Evolutionary conservation across 495 filamentous ascomycete genomes (phyloP).

Genomic region (Sabuloglossum arenarium): DNA sequence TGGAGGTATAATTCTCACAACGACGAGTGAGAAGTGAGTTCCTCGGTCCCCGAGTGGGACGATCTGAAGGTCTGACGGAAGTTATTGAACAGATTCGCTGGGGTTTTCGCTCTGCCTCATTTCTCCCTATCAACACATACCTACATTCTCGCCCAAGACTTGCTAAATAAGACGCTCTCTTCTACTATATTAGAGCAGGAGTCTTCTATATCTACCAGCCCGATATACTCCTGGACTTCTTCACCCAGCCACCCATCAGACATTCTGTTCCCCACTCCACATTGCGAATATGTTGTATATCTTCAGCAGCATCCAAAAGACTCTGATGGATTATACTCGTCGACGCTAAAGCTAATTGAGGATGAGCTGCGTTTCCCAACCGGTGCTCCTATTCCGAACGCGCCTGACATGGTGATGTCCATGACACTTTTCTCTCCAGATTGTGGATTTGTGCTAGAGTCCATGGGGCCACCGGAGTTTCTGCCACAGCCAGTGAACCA

Average conservation of each 20-base stretch:
- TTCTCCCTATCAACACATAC: constrained; percentile 43
- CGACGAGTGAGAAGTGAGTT: constrained; percentile 60
- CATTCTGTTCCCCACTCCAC: constrained; percentile 36
- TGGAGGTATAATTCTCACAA: constrained; percentile 60
- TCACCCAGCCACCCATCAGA: constrained; percentile 33
- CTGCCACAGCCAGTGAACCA: constrained; percentile 41
- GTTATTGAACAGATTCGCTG: constrained; percentile 33
- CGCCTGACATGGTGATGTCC: constrained; percentile 59
- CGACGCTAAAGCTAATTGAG: constrained; percentile 45
- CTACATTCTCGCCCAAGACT: constrained; percentile 40
- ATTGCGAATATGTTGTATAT: constrained; percentile 79
- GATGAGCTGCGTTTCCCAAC: constrained; percentile 68
- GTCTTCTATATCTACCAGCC: constrained; percentile 21
- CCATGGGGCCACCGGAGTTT: constrained; percentile 59
- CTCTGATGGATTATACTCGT: constrained; percentile 8
- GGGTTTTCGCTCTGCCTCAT: constrained; percentile 75
- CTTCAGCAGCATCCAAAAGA: constrained; percentile 51
- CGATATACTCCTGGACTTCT: constrained; percentile 39
- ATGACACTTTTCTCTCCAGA: constrained; percentile 82
- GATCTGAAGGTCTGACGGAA: not conserved
- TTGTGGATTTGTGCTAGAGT: constrained; percentile 79
- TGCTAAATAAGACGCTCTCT: constrained; percentile 52
- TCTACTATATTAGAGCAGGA: constrained; percentile 41
- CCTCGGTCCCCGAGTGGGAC: not conserved
- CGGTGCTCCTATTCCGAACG: constrained; percentile 46